These are phyloP conservation scores for Yamadazyma sp. DNA, from an alignment of 805 yeast species.

Conservation along the genomic window DNA sequence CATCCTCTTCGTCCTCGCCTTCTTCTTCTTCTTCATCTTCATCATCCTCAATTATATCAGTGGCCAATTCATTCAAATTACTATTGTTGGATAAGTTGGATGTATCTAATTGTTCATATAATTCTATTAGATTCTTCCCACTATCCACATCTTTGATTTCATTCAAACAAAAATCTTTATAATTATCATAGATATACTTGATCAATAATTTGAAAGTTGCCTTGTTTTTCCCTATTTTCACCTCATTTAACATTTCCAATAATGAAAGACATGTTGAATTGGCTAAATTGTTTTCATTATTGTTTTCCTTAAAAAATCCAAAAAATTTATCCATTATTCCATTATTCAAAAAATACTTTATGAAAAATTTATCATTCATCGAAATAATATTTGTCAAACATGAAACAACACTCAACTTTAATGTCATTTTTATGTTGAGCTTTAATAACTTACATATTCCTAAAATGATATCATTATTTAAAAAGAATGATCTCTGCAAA, in stretches of 20 bases:
- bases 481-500: conserved; percentile 58
- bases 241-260: conserved; percentile 40
- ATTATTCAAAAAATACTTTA: conserved; percentile 53
- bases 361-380: conserved; percentile 61
- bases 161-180: conserved; percentile 19
- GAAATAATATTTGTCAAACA: conserved; percentile 62
- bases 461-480: conserved; percentile 54
- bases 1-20: conserved; percentile 7
- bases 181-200: conserved; percentile 28
- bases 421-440: conserved; percentile 42
- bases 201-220: conserved; percentile 5
- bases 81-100: not conserved
- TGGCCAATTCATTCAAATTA: conserved; percentile 5
- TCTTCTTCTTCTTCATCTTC: conserved; percentile 13
- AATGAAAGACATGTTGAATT: conserved; percentile 77
- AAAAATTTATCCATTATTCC: conserved; percentile 51
- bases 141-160: conserved; percentile 29
- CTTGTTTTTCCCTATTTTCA: conserved; percentile 21
- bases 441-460: conserved; percentile 53
- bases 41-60: too few relatives aligned
- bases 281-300: conserved; percentile 55
- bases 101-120: conserved; percentile 11
- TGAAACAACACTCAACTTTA: conserved; percentile 66
- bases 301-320: conserved; percentile 45
- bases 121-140: conserved; percentile 21